phyloP scores from a whole-genome alignment of 1,139 yeast genomes.

The Pichia sp. region DNA sequence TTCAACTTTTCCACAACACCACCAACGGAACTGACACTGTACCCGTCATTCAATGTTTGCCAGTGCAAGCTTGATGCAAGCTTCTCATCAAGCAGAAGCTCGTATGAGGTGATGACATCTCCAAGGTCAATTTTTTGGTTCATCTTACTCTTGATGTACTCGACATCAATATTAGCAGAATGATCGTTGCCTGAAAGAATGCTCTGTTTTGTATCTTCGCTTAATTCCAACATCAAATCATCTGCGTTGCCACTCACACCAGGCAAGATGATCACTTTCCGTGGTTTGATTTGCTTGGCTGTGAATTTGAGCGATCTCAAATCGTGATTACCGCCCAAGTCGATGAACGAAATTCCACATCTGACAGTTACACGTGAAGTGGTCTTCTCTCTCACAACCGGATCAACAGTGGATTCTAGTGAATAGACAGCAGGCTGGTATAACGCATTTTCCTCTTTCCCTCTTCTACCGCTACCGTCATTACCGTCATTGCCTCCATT shows the following conservation, averaged over 20 bases:
- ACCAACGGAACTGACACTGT: conserved; percentile 73
- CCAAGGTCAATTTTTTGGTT: conserved; percentile 52
- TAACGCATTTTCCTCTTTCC: neutral
- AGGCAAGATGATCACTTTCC: conserved; percentile 57
- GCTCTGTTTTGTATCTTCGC: conserved; percentile 15
- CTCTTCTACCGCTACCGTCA: conserved; percentile 35
- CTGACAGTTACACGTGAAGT: conserved; percentile 45
- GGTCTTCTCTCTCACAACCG: conserved; percentile 42
- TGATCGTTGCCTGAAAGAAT: conserved; percentile 9
- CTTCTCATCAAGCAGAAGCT: conserved; percentile 65
- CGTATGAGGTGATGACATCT: conserved; percentile 61
- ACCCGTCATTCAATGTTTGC: conserved; percentile 82
- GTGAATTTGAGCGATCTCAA: conserved; percentile 76
- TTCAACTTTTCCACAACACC: conserved; percentile 46
- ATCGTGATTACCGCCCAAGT: conserved; percentile 82
- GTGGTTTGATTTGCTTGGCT: conserved; percentile 75
- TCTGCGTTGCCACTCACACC: conserved; percentile 21
- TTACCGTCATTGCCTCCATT: neutral
- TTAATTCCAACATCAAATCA: conserved; percentile 22
- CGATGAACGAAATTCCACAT: conserved; percentile 75
- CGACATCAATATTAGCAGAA: conserved; percentile 20
- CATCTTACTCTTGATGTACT: conserved; percentile 32
- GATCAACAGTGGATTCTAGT: conserved; percentile 57
- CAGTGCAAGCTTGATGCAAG: conserved; percentile 64
- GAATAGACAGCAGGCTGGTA: conserved; percentile 33